Evolutionary conservation across 306 rosid genomes (phyloP), one percentile per base, ranked within the genome.

Genomic region (Begonia masoniana): DNA sequence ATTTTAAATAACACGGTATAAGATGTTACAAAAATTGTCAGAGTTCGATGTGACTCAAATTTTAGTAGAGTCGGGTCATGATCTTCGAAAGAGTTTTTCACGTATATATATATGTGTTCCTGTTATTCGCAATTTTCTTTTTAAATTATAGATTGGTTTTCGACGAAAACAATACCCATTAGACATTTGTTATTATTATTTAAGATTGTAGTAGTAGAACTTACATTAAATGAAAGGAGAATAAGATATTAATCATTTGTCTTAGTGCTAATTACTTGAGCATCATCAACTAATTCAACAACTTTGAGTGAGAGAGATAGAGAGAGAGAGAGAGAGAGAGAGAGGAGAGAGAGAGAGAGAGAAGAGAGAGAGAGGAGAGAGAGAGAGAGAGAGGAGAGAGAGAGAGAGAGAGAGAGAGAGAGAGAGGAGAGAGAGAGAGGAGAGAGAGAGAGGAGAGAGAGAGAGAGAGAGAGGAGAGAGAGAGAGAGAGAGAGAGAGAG

Each of bases 361-460:
- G 41, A 15, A 58, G 21, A 43, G 19, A 35, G 15, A 43, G 49
- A 63, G 60, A 43, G 19, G 21, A 58, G 21, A 43, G 19, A 35
- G 15, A 43, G 49, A 63, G 60, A 43, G 19, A 12, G 41, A n/a
- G n/a, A n/a, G n/a, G 21, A 58, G 21, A 43, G 19, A 35, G 15
- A 43, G 49, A 63, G 60, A 43, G 19, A 12, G 41, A n/a, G n/a
- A n/a, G 21, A 58, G 21, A 43, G 19, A 35, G 15, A 43, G 49
- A 63, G 60, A 43, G 19, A 12, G 41, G 74, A 43, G 19, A 35
- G 15, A 43, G 49, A 63, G 60, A 43, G 19, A 12, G 41, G 74
- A n/a, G n/a, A n/a, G n/a, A n/a, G n/a, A n/a, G n/a, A n/a, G n/a
- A n/a, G n/a, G n/a, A n/a, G n/a, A n/a, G n/a, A n/a, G 21, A 58